A percentile compares a stretch with the other conserved stretches of the same genome.
These are phyloP conservation scores for Calonectria fujianensis DNA, from an alignment of 2,329 filamentous ascomycete genomes.

Conservation along the genomic window DNA sequence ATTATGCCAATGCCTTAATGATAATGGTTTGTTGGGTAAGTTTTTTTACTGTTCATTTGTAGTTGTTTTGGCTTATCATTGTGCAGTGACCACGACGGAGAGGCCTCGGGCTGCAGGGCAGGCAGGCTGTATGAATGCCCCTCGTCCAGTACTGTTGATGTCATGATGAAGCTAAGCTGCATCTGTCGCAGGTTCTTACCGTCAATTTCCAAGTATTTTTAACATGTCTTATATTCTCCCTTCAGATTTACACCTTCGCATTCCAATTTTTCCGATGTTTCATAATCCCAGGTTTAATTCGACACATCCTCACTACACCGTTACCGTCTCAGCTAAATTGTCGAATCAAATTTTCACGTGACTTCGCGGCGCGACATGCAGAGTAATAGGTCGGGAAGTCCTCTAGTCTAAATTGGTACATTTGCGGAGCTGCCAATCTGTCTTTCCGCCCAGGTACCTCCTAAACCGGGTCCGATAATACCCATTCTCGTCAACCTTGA, in stretches of 20 bases:
- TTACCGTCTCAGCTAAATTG: slow-evolving; percentile 20
- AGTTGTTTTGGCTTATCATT: not conserved
- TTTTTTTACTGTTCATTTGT: not conserved
- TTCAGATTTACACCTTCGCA: not conserved
- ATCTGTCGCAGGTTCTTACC: not conserved
- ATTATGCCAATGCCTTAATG: not conserved
- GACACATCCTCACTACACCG: not conserved
- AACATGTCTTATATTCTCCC: not conserved
- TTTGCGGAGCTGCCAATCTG: slow-evolving; percentile 26
- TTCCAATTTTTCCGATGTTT: not conserved
- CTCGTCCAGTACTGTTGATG: not conserved
- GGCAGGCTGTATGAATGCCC: not conserved
- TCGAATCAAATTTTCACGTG: not conserved
- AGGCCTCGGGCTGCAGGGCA: not conserved
- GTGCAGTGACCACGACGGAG: too few relatives aligned
- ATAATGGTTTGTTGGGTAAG: too few relatives aligned
- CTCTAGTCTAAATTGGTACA: slow-evolving; percentile 17
- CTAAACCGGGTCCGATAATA: slow-evolving; percentile 29
- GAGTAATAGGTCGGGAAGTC: not conserved
- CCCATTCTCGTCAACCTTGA: slow-evolving; percentile 25
- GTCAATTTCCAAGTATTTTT: not conserved
- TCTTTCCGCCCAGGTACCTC: slow-evolving; percentile 29
- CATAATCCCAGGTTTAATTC: slow-evolving; percentile 5
- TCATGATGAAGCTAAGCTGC: not conserved
- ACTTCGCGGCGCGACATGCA: slow-evolving; percentile 1